Percentiles rank a stretch among this genome's conserved stretches.
Evolutionary conservation across 805 yeast genomes (phyloP).

Genomic region (Peterozyma xylosa): DNA sequence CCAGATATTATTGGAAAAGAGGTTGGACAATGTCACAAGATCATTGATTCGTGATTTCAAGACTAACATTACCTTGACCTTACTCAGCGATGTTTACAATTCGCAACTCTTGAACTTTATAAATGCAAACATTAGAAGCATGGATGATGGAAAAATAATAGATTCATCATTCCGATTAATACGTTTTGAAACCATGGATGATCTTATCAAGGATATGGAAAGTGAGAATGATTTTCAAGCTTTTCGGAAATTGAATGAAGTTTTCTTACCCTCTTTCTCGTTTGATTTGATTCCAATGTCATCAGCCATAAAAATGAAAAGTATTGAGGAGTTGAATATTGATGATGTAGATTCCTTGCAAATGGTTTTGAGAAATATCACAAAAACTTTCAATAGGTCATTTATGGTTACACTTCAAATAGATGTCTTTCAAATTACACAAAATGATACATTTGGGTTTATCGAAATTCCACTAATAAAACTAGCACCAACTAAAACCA

Average conservation of each 20-base stretch:
- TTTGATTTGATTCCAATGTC: not conserved
- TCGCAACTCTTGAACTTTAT: not conserved
- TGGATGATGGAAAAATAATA: not conserved
- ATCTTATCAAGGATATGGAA: not conserved
- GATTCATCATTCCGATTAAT: not conserved
- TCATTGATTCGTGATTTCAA: not conserved
- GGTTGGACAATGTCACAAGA: not conserved
- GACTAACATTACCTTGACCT: not conserved
- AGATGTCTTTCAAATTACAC: too few species aligned
- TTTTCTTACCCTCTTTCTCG: not conserved
- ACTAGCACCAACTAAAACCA: too few species aligned
- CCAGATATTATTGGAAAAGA: not conserved
- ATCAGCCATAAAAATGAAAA: not conserved
- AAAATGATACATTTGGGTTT: too few species aligned
- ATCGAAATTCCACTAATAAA: too few species aligned
- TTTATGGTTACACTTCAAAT: too few species aligned
- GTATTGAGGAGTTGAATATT: not conserved
- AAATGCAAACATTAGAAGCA: not conserved
- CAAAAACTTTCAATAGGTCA: too few species aligned
- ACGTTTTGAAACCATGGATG: not conserved
- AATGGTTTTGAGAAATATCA: not conserved
- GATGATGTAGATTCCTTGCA: not conserved
- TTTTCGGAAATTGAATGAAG: not conserved
- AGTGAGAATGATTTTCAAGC: not conserved
- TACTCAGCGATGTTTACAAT: not conserved